A percentile compares a stretch with the other conserved stretches of the same genome.
These are phyloP conservation scores for Annona squamosa DNA, from an alignment of 164 flowering plant genomes.

Conservation along the genomic window DNA sequence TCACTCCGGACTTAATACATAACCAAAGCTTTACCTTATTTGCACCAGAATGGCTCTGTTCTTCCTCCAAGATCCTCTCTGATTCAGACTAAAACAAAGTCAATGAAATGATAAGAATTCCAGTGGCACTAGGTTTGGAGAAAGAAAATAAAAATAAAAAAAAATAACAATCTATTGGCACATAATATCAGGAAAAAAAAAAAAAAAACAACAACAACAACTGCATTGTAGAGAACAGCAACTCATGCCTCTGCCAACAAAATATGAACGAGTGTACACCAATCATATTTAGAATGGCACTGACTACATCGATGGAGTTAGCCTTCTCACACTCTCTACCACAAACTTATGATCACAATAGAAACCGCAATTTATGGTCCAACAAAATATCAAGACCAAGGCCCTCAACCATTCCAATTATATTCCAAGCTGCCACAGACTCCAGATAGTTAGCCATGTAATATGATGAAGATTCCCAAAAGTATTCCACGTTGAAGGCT, in stretches of 20 bases:
- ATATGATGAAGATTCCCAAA: no score
- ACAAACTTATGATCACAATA: not conserved
- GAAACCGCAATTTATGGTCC: no score
- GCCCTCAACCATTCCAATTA: no score
- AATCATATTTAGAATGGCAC: not conserved
- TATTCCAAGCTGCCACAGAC: no score
- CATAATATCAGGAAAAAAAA: not conserved
- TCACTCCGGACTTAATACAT: not conserved
- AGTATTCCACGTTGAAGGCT: no score
- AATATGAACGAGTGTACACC: not conserved
- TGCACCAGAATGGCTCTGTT: constrained; percentile 11
- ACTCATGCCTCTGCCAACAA: not conserved
- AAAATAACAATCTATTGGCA: not conserved
- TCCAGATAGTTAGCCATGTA: no score
- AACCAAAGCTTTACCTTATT: constrained; percentile 29
- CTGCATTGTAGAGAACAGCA: not conserved
- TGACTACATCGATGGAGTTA: not conserved
- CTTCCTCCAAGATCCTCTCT: constrained; percentile 51
- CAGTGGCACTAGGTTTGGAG: not conserved
- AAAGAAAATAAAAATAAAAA: not conserved
- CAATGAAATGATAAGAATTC: constrained; percentile 3
- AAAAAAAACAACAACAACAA: no score
- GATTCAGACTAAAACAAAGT: constrained; percentile 54
- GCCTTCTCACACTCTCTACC: not conserved
- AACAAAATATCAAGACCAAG: no score